phyloP scores from a whole-genome alignment of 1,284 basidiomycete species.

The Albatrellus sp. region DNA sequence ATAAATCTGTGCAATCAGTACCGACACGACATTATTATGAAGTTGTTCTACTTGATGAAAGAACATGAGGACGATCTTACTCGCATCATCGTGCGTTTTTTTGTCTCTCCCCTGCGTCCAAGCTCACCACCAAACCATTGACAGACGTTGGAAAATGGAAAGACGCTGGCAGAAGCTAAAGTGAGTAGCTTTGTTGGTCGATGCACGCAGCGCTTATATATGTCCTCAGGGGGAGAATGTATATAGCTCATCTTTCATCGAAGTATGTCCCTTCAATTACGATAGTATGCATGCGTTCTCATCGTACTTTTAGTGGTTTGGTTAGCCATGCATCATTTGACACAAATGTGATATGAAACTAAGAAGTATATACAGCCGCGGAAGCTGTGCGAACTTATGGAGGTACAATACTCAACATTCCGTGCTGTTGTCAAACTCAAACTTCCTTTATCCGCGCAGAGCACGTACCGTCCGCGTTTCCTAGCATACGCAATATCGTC shows the following conservation, averaged over 20 bases:
- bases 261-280: constrained; percentile 36
- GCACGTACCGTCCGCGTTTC: constrained; percentile 70
- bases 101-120: neutral
- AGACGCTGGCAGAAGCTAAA: constrained; percentile 73
- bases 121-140: neutral
- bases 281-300: constrained; percentile 1
- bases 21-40: constrained; percentile 70
- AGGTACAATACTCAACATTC: constrained; percentile 26
- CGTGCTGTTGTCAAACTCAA: neutral
- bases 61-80: constrained; percentile 75
- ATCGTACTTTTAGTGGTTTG: constrained; percentile 50
- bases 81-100: constrained; percentile 56
- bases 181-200: constrained; percentile 20
- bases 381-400: constrained; percentile 82
- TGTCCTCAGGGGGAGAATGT: constrained; percentile 63
- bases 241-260: constrained; percentile 78
- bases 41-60: constrained; percentile 62
- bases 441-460: constrained; percentile 27
- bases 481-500: constrained; percentile 74
- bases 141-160: constrained; percentile 88
- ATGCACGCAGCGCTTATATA: neutral
- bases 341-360: neutral
- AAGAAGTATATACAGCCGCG: constrained; percentile 40
- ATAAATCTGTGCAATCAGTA: constrained; percentile 29
- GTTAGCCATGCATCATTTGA: constrained; percentile 26